Conservation (phyloP, 1,139 yeast species). For the Suhomyces ambrosiae region DNA sequence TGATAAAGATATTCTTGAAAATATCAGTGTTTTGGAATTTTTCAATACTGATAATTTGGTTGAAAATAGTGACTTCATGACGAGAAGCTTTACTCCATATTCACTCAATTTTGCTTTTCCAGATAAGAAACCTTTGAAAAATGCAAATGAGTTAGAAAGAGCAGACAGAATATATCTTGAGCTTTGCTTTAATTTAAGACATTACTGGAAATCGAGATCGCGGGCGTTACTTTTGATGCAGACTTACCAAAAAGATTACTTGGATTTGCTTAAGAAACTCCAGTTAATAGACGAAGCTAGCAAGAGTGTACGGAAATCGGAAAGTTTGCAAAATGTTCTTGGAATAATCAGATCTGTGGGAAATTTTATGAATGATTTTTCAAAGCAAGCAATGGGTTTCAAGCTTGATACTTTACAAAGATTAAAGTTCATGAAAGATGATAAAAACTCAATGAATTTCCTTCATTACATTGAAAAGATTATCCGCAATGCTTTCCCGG, state of each 20-base stretch:
- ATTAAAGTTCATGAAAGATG: slow-evolving; percentile 82
- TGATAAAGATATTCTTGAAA: slow-evolving; percentile 66
- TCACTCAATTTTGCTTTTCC: slow-evolving; percentile 50
- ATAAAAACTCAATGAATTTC: slow-evolving; percentile 75
- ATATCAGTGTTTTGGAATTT: slow-evolving; percentile 77
- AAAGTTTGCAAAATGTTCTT: slow-evolving; percentile 65
- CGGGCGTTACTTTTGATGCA: slow-evolving; percentile 68
- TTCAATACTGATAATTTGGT: slow-evolving; percentile 71
- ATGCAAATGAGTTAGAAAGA: slow-evolving; percentile 67
- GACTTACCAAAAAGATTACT: slow-evolving; percentile 73
- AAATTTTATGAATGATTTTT: slow-evolving; percentile 85
- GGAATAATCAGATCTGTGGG: slow-evolving; percentile 84
- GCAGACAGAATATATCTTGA: slow-evolving; percentile 81
- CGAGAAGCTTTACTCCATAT: slow-evolving; percentile 74
- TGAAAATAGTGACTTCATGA: slow-evolving; percentile 68
- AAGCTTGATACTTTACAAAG: slow-evolving; percentile 79
- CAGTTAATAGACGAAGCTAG: slow-evolving; percentile 69
- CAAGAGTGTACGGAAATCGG: slow-evolving; percentile 59
- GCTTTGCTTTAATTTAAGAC: slow-evolving; percentile 72
- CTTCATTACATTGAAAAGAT: slow-evolving; percentile 85
- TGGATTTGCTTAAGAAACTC: slow-evolving; percentile 65
- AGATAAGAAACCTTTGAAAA: slow-evolving; percentile 51
- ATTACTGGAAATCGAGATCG: slow-evolving; percentile 88
- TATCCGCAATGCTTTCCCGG: slow-evolving; percentile 76
- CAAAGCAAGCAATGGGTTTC: slow-evolving; percentile 84